A percentile compares a stretch with the other conserved stretches of the same genome.
phyloP scores from a whole-genome alignment of 108 stramenopile species.

The Nannochloropsis oceanica region DNA sequence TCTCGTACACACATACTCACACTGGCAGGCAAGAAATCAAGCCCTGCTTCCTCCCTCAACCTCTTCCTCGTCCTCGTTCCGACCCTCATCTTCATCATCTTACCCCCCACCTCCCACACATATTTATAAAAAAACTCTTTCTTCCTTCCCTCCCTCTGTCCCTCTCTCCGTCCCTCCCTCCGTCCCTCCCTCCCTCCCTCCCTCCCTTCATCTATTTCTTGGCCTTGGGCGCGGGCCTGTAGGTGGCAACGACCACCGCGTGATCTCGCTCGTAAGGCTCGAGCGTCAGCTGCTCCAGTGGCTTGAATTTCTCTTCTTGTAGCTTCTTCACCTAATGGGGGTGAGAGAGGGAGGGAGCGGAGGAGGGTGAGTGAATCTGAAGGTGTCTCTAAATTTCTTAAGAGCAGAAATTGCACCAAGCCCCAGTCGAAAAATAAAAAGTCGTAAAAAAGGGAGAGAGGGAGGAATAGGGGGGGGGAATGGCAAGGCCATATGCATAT shows the following conservation, averaged over 20 bases:
- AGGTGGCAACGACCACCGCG: constrained; percentile 89
- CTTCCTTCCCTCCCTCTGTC: neutral
- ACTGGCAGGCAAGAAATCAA: neutral
- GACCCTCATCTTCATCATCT: neutral
- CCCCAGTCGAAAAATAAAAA: neutral
- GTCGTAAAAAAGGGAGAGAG: neutral
- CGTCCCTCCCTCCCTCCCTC: neutral
- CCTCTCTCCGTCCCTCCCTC: too few species aligned
- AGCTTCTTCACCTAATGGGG: constrained; percentile 80
- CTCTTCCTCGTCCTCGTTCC: neutral
- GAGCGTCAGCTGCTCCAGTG: constrained; percentile 94
- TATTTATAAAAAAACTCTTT: neutral
- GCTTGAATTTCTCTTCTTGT: constrained; percentile 87
- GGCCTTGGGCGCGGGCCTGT: constrained; percentile 54
- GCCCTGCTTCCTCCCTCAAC: neutral
- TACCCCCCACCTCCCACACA: neutral
- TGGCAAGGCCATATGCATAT: neutral
- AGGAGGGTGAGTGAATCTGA: neutral
- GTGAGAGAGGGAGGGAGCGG: neutral
- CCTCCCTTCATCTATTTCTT: neutral
- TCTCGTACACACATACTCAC: neutral
- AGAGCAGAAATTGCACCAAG: neutral
- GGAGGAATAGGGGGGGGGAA: neutral
- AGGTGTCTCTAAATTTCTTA: neutral
- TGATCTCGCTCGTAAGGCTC: constrained; percentile 99